A percentile compares a stretch with the other conserved stretches of the same genome.
Evolutionary conservation across 1,284 basidiomycete genomes (phyloP).

Genomic region (Vanrija sp.): DNA sequence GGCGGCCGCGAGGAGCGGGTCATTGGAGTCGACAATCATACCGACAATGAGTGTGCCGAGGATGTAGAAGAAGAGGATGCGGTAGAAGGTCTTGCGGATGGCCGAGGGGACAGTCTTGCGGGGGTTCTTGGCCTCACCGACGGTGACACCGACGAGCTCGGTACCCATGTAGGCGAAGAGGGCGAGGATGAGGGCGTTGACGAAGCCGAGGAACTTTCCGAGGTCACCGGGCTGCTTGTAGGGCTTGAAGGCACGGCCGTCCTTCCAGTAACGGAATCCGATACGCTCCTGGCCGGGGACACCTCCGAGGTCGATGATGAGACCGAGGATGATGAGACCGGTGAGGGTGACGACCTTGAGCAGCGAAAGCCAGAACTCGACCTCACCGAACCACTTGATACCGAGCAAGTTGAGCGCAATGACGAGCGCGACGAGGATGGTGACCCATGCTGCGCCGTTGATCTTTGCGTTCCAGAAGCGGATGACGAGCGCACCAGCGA

Average conservation of each 20-base stretch:
- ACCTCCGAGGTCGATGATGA: constrained; percentile 62
- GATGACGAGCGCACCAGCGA: constrained; percentile 46
- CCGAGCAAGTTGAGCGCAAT: constrained; percentile 63
- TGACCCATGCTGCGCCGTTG: constrained; percentile 44
- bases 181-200: constrained; percentile 25
- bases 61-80: constrained; percentile 66
- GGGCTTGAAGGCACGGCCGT: constrained; percentile 37
- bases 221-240: constrained; percentile 27
- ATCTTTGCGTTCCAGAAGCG: constrained; percentile 37
- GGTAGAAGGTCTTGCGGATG: constrained; percentile 55
- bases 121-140: constrained; percentile 55
- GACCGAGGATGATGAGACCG: constrained; percentile 60
- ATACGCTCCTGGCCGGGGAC: constrained; percentile 62
- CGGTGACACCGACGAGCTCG: constrained; percentile 55
- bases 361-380: constrained; percentile 56
- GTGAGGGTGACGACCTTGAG: constrained; percentile 59
- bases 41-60: constrained; percentile 57
- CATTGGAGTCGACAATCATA: constrained; percentile 54
- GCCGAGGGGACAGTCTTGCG: constrained; percentile 59
- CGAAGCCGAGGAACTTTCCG: constrained; percentile 38
- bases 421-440: constrained; percentile 45
- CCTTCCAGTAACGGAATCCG: constrained; percentile 58
- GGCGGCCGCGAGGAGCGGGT: constrained; percentile 6
- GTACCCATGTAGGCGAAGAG: constrained; percentile 58
- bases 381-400: constrained; percentile 65